Base-by-base conservation (phyloP, 106 monocot species). In the Allium sativum region DNA sequence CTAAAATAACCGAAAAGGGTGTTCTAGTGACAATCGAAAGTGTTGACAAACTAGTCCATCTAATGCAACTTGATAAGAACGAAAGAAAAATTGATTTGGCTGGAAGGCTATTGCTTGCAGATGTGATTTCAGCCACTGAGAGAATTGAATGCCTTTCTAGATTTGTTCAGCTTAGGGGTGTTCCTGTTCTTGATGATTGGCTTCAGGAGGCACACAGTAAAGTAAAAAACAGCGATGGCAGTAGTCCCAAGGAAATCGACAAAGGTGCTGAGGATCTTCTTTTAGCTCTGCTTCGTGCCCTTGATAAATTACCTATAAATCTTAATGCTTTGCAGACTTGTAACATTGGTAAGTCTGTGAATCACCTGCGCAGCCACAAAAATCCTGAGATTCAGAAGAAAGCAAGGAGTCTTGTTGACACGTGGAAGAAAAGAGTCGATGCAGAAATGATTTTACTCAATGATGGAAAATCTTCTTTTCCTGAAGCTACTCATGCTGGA, bases 371-470 rank as follows among this genome's bases (percentile, higher is more conserved):
- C 7, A 77, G 77, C 50, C 87, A 93, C 64, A 93, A 93, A 62
- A 93, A 88, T 54, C 51, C 59, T 40, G 92, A 93, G 45, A 84
- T 93, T 42, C 92, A 88, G 70, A 93, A 84, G 70, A 93, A 88
- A 64, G 78, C 92, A 12, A 84, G 81, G 73, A 70, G 76, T 53
- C 78, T 93, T 54, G 78, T 93, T 55, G 92, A 93, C 42, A 81
- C 67, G 17, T 93, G 92, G 92, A 93, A 93, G 79, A 93, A 93
- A 71, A 70, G 92, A 18, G 92, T 93, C 61, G 82, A 84, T 84
- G 92, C 78, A 22, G 92, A 93, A 68, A 92, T 92, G 84, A 62
- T 58, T 50, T 87, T 84, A 78, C 56, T 54, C n/a, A 82, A 74
- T 71, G 90, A 86, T 76, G 71, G 69, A 44, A 85, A 83, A 72